phyloP scores from a whole-genome alignment of 495 filamentous ascomycete species.

The Neurospora sp. region DNA sequence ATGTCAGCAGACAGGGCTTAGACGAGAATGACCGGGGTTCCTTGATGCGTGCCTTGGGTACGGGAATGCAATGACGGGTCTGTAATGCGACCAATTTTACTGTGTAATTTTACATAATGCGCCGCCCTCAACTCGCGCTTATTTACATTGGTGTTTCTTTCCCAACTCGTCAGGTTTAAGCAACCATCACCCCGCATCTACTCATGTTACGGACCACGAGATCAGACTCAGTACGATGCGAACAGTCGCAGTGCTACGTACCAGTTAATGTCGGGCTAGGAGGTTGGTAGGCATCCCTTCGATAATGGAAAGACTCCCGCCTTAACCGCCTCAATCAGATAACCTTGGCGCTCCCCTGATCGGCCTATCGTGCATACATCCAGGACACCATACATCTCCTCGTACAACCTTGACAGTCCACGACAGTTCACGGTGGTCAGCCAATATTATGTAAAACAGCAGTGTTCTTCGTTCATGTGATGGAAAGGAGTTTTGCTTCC shows the following conservation, averaged over 20 bases:
- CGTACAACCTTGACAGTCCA: background rate
- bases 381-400: background rate
- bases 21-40: conserved; percentile 2
- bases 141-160: background rate
- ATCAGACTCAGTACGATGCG: background rate
- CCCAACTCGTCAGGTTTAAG: background rate
- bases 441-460: background rate
- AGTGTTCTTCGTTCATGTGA: background rate
- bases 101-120: background rate
- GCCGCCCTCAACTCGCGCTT: background rate
- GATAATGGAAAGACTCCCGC: background rate
- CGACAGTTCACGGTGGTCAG: background rate
- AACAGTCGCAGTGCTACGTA: background rate
- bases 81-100: background rate
- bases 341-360: background rate
- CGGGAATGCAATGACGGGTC: background rate
- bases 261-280: background rate
- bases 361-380: background rate
- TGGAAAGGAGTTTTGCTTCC: background rate
- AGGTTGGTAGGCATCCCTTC: background rate
- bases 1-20: conserved; percentile 22
- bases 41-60: background rate
- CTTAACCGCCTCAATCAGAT: background rate
- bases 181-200: background rate
- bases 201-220: background rate